Conservation (phyloP, 1,139 yeast species). For the Yamadazyma siamensis region DNA sequence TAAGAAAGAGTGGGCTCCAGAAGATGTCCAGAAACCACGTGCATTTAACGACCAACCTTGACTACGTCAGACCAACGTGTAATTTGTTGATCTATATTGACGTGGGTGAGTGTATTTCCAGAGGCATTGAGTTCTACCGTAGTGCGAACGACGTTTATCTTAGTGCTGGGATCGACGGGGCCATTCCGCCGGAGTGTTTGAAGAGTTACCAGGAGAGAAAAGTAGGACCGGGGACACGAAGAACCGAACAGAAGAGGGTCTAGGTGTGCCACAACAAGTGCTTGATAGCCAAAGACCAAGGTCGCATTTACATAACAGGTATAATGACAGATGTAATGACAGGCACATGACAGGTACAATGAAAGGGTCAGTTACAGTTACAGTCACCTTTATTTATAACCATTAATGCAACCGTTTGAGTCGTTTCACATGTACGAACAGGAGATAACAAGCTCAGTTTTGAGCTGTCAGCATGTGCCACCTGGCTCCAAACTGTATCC, state of each 20-base stretch:
- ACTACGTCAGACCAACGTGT: conserved; percentile 70
- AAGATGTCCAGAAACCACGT: conserved; percentile 79
- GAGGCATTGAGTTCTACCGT: conserved; percentile 54
- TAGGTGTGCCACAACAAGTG: background rate
- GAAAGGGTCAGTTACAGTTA: too few species aligned
- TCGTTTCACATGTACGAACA: too few species aligned
- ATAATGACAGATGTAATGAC: too few species aligned
- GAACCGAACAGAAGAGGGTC: background rate
- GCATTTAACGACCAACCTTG: conserved; percentile 57
- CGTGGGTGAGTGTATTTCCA: conserved; percentile 38
- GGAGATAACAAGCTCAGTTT: too few species aligned
- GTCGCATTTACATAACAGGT: too few species aligned
- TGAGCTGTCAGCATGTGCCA: too few species aligned
- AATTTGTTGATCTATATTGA: conserved; percentile 64
- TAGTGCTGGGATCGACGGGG: conserved; percentile 57
- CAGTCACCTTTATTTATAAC: too few species aligned
- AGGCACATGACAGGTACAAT: too few species aligned
- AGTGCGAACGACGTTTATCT: conserved; percentile 76
- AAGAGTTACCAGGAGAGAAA: too few species aligned
- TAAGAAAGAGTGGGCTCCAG: conserved; percentile 58
- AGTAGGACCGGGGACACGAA: background rate
- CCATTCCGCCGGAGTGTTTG: conserved; percentile 21
- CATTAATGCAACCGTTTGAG: too few species aligned
- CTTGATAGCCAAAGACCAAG: too few species aligned
- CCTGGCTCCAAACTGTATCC: too few species aligned